Evolutionary conservation across 768 basidiomycete genomes (phyloP), one percentile per base, ranked within the genome.

Genomic region (Phaffia australis): DNA sequence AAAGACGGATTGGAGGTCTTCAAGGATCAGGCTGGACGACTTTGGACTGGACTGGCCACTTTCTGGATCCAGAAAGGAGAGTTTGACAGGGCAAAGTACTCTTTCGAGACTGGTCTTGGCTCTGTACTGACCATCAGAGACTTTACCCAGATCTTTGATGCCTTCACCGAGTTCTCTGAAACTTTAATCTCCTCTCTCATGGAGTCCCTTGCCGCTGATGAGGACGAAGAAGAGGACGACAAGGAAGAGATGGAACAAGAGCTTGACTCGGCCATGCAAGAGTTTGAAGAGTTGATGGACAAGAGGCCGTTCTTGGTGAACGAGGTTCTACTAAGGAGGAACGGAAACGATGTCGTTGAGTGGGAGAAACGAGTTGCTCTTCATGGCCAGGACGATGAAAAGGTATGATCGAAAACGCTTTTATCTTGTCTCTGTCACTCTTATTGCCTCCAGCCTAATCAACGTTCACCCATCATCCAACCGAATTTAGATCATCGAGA

Each of bases 21-120:
- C 77, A 91, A 90, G 74, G 95, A 99, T 75, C 95, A 99, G 77
- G 90, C 93, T 1, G 95, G 95, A 15, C 84, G 89, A 59, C 77
- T 99, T 32, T 99, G 93, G 94, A 87, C 90, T 6, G 95, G 94
- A 0, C 77, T 98, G 32, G 93, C 93, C 1, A 97, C 93, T 0
- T 98, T 94, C 74, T 99, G 94, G 94, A 93, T 93, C 76, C 95
- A 95, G 77, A 85, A 91, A 6, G 89, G 83, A 63, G 95, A 98
- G 74, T 97, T 99, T 73, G 92, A 92, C 69, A 82, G 69, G 46
- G 89, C 90, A 19, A 89, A 86, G 70, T 80, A 80, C 59, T 89
- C 87, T 0, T 98, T 98, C 74, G 95, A 98, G 76, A 77, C 83
- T 27, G 95, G 92, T 18, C 81, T 97, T 70, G 81, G 83, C 21